Conservation (phyloP, 2,329 filamentous ascomycete genomes). For the Dactylellina haptotyla region DNA sequence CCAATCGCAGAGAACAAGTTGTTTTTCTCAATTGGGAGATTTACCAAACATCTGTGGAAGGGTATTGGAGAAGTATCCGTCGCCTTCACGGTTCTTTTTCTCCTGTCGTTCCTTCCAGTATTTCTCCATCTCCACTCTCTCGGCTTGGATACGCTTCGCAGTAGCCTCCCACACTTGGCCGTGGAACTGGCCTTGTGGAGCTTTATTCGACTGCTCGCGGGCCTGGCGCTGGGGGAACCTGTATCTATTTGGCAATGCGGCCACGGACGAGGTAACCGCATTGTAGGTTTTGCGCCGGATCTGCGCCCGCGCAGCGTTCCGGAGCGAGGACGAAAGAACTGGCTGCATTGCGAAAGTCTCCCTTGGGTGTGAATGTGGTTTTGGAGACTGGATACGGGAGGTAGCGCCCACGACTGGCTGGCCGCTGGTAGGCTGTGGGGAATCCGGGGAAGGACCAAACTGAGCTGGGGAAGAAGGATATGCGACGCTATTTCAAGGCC, state of each 20-base stretch:
- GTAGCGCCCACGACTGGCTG: slow-evolving; percentile 6
- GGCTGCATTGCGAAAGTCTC: slow-evolving; percentile 33
- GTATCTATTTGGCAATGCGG: slow-evolving; percentile 11
- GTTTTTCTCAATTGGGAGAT: not conserved
- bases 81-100: slow-evolving; percentile 56
- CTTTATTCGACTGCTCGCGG: slow-evolving; percentile 35
- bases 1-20: not conserved
- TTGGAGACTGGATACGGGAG: slow-evolving; percentile 1
- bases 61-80: slow-evolving; percentile 62
- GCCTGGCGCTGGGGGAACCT: slow-evolving; percentile 22
- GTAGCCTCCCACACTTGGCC: slow-evolving; percentile 72
- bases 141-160: slow-evolving; percentile 67
- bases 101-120: slow-evolving; percentile 61
- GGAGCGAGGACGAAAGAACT: slow-evolving; percentile 31
- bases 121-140: slow-evolving; percentile 68
- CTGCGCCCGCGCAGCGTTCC: slow-evolving; percentile 14
- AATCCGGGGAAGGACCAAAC: slow-evolving; percentile 1
- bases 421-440: not conserved
- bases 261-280: slow-evolving; percentile 19
- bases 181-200: slow-evolving; percentile 62
- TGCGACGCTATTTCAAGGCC: slow-evolving; percentile 30
- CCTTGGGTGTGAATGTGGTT: not conserved
- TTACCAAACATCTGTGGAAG: slow-evolving; percentile 69
- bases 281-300: slow-evolving; percentile 32
- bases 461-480: not conserved